Evolutionary conservation across 2,329 filamentous ascomycete species (phyloP), one percentile per base, ranked within the genome.

Genomic region (Rasamsonia emersonii): DNA sequence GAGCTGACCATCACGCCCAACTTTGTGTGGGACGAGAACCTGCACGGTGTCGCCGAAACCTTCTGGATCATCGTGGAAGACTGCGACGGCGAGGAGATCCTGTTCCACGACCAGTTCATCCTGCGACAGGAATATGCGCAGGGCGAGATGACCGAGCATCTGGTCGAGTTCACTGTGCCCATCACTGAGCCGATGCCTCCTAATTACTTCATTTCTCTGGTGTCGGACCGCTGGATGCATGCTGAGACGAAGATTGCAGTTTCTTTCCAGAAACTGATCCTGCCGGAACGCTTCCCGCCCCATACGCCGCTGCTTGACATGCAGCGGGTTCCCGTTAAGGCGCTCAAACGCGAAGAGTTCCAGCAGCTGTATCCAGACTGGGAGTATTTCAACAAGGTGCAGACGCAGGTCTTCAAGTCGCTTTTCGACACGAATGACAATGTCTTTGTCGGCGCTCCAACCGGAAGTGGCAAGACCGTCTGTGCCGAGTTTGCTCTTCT

Each of bases 21-120:
- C 50, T 98, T 98, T 47, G 80, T 86, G 39, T 98, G 91, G 91
- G 89, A 98, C 44, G 86, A 91, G 41, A 70, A 77, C 16, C 58
- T 98, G 3, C 91, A 98, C 54, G 91, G 91, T 2, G 71, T 72
- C 18, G 83, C 88, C 0, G 88, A 98, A 61, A 86, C 77, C 44
- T 98, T 95, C 63, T 98, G 91, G 91, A 88, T 98, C 40, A 62
- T 98, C 35, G 88, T 94, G 3, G 93, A 98, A 58, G 93, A 98
- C 49, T 94, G 88, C 47, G 91, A 98, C 52, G 91, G 91, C 16
- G 91, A 98, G 56, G 85, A 95, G 36, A 86, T 98, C 26, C 66
- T 98, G 27, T 94, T 86, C 68, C 84, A 95, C 46, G 91, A 98
- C 53, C 85, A 86, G 38, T 96, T 98, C 58, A 68, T 96, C 23